Evolutionary conservation across 257 asterid species (phyloP), one percentile per base, ranked within the genome.

Genomic region (Verbascum thapsus): DNA sequence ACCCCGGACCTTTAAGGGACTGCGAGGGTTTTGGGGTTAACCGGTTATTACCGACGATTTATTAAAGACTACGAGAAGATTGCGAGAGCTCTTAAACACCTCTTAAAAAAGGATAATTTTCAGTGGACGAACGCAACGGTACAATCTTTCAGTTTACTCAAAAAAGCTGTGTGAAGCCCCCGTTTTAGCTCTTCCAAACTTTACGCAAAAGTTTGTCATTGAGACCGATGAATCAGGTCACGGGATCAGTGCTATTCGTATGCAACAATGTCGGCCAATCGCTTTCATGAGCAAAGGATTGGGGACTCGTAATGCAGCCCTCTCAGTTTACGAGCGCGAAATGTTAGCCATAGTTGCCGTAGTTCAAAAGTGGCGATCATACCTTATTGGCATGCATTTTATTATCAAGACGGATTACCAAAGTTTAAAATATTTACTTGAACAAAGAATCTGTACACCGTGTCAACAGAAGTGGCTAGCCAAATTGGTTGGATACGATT

Each of bases 1-100:
- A n/a, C 70, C 72, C 10, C 37, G 15, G 0, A 43, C 41, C 1
- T 1, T 61, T 0, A 42, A 17, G 0, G 54, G 11, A 0, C 16
- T 74, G 7, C 13, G 64, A 0, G 83, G 76, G 0, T 66, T 73
- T 6, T 16, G 4, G 78, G 78, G 0, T 9, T 72, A 3, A 48
- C 63, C 0, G 70, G 70, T 0, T 76, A 68, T 9, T 67, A 67
- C 16, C 30, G 63, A 1, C 13, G 23, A 1, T 64, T 69, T 10
- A 10, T 53, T 0, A 8, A 42, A 7, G 23, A 18, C 0, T 74
- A 63, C 17, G 72, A 49, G 0, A 0, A 10, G 0, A 3, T 69
- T 0, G 57, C 48, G 0, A 10, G 45, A 5, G 63, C 73, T 0
- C 38, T 67, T 0, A 66, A 66, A 0, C 7, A 51, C 0, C 22